Percentiles rank a stretch among this genome's conserved stretches.
phyloP scores from a whole-genome alignment of 768 basidiomycete species.

The Suillus subalutaceus region DNA sequence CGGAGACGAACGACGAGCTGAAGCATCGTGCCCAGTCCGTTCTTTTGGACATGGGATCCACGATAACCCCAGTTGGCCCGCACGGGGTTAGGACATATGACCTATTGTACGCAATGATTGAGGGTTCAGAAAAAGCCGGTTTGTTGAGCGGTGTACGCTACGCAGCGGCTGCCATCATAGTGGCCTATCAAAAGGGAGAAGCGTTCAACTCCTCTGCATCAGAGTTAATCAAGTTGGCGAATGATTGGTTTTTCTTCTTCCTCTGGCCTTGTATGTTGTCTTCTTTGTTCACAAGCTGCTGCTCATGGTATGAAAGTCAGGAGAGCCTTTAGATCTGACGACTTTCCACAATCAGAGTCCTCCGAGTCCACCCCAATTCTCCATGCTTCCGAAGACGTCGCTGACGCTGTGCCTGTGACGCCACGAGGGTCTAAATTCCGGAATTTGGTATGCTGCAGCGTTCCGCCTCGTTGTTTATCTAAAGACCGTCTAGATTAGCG shows the following conservation, averaged over 20 bases:
- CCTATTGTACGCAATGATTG: background rate
- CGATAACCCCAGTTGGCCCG: background rate
- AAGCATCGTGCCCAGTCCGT: background rate
- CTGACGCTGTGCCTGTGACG: background rate
- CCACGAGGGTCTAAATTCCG: background rate
- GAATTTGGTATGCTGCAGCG: background rate
- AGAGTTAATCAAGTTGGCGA: background rate
- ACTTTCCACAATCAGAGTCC: background rate
- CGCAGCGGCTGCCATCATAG: background rate
- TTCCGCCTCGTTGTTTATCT: background rate
- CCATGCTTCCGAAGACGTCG: background rate
- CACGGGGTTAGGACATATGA: background rate
- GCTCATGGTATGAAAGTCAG: background rate
- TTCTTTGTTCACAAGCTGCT: background rate
- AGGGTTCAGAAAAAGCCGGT: background rate
- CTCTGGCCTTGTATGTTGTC: background rate
- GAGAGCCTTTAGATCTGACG: background rate
- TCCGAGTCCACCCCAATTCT: background rate
- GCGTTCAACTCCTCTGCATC: background rate
- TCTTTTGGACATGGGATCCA: background rate
- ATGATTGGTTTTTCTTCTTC: background rate
- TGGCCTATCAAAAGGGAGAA: background rate
- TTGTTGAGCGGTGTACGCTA: background rate
- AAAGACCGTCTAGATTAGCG: background rate
- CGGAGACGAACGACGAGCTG: background rate